phyloP scores from a whole-genome alignment of 2,329 filamentous ascomycete genomes.

The Cytospora chrysosperma region DNA sequence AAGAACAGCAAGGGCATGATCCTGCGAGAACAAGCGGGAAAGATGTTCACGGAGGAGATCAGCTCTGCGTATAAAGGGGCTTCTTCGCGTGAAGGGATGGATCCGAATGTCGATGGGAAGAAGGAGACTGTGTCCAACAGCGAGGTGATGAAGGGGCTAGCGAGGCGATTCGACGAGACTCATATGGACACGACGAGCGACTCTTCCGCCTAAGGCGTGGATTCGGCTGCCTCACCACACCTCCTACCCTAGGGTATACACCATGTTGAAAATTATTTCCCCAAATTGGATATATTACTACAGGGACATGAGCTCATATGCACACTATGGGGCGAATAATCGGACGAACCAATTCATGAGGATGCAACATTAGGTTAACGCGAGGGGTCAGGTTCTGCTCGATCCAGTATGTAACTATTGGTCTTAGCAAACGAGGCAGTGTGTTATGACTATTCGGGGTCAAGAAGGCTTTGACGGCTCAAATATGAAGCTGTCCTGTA shows the following conservation, averaged over 20 bases:
- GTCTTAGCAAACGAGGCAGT: too few species aligned
- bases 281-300: background rate
- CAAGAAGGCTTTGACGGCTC: too few species aligned
- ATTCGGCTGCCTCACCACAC: constrained; percentile 57
- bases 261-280: constrained; percentile 32
- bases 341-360: constrained; percentile 1
- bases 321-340: too few species aligned
- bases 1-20: constrained; percentile 65
- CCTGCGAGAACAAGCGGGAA: constrained; percentile 51
- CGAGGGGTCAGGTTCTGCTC: constrained; percentile 29
- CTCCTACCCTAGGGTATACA: constrained; percentile 44
- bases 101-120: background rate
- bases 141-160: constrained; percentile 37
- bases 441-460: too few species aligned
- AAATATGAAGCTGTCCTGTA: too few species aligned
- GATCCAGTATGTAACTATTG: constrained; percentile 33
- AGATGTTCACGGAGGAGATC: constrained; percentile 47
- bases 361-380: constrained; percentile 2
- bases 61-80: constrained; percentile 41
- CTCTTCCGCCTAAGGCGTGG: constrained; percentile 57
- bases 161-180: constrained; percentile 34
- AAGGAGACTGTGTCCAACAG: constrained; percentile 31
- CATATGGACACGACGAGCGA: constrained; percentile 42
- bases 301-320: too few species aligned
- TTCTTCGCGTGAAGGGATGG: too few species aligned